phyloP scores from a whole-genome alignment of 257 asterid genomes.

The Nicotiana obtusifolia region DNA sequence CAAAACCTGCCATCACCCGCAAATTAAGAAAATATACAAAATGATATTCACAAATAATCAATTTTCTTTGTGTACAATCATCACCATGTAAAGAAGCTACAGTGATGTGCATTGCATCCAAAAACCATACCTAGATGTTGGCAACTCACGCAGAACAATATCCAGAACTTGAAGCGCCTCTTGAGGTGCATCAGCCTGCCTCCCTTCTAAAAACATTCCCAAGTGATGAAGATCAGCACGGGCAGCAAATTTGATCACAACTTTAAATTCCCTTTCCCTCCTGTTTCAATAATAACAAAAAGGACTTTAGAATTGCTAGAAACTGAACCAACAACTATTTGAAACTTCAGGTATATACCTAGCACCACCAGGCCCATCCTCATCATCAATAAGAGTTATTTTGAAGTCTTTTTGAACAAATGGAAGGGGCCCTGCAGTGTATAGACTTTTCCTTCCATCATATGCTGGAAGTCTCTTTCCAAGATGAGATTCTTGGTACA shows the following conservation, averaged over 20 bases:
- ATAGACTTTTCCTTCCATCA: constrained; percentile 92
- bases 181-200: constrained; percentile 93
- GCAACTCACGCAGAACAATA: constrained; percentile 89
- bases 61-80: neutral
- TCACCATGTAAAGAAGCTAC: neutral
- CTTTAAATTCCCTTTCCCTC: constrained; percentile 82
- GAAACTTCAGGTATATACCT: constrained; percentile 29
- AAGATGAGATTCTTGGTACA: constrained; percentile 67
- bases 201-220: constrained; percentile 85
- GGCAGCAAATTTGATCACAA: constrained; percentile 78
- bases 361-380: constrained; percentile 56
- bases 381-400: constrained; percentile 68
- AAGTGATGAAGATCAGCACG: constrained; percentile 92
- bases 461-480: constrained; percentile 94
- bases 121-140: constrained; percentile 51
- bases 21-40: neutral
- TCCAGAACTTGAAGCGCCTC: constrained; percentile 95
- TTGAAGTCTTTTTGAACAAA: constrained; percentile 62
- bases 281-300: constrained; percentile 28
- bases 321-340: neutral
- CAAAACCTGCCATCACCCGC: constrained; percentile 36
- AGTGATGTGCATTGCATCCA: no score
- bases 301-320: neutral
- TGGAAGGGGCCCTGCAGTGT: constrained; percentile 95
- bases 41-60: neutral